Evolutionary conservation across 768 basidiomycete species (phyloP).

Genomic region (Leccinum aurantiacum): DNA sequence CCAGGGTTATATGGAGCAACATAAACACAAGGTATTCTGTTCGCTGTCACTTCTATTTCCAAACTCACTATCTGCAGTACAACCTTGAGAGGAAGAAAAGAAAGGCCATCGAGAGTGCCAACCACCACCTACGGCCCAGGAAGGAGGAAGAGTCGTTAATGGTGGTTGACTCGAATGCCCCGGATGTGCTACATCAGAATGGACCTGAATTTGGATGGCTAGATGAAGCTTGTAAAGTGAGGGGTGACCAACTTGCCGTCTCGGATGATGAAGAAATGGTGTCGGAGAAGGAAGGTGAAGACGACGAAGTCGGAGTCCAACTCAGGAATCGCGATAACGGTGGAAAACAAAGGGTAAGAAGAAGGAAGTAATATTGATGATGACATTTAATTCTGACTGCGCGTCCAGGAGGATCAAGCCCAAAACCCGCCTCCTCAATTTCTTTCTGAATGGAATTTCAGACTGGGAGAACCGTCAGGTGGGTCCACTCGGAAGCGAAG

Average conservation of each 20-base stretch:
- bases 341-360: slow-evolving; percentile 15
- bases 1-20: slow-evolving; percentile 19
- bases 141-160: slow-evolving; percentile 32
- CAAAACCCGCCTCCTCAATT: slow-evolving; percentile 12
- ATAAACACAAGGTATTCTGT: slow-evolving; percentile 25
- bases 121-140: slow-evolving; percentile 1
- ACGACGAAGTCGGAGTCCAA: slow-evolving; percentile 22
- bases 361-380: slow-evolving; percentile 1
- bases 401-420: slow-evolving; percentile 3
- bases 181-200: slow-evolving; percentile 20
- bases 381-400: slow-evolving; percentile 4
- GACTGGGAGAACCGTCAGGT: slow-evolving; percentile 12
- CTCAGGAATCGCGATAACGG: background rate
- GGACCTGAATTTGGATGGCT: slow-evolving; percentile 25
- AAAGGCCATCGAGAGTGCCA: slow-evolving; percentile 22
- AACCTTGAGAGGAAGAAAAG: slow-evolving; percentile 29
- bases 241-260: slow-evolving; percentile 25
- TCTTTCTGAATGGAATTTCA: slow-evolving; percentile 26
- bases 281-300: slow-evolving; percentile 19
- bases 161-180: slow-evolving; percentile 29
- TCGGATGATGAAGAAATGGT: slow-evolving; percentile 15
- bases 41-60: background rate
- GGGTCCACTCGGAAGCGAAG: slow-evolving; percentile 12
- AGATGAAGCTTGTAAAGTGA: slow-evolving; percentile 29
- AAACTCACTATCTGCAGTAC: slow-evolving; percentile 13